A percentile compares a stretch with the other conserved stretches of the same genome.
Conservation (phyloP, 2,329 filamentous ascomycete genomes). For the Cyphellophora attinorum region DNA sequence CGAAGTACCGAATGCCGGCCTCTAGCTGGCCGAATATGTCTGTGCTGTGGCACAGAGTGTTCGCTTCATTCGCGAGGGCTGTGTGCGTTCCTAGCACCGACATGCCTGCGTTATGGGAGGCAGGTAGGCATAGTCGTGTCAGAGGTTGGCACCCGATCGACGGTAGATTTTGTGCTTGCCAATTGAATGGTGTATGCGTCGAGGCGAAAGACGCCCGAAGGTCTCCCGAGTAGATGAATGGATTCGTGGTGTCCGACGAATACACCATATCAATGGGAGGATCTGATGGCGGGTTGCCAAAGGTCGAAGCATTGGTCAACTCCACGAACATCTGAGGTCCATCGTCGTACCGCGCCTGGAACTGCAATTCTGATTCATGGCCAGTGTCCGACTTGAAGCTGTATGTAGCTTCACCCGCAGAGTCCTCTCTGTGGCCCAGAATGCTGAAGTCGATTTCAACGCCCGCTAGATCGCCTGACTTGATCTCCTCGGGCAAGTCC, state of each 20-base stretch:
- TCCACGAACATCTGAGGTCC: neutral
- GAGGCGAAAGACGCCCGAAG: neutral
- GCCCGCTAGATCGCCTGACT: neutral
- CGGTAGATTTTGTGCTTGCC: conserved; percentile 2
- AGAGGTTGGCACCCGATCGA: conserved; percentile 2
- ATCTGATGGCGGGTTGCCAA: neutral
- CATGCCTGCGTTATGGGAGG: conserved; percentile 3
- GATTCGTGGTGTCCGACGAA: neutral
- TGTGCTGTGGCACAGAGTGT: conserved; percentile 29
- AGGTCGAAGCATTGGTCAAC: neutral
- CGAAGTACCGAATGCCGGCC: conserved; percentile 38
- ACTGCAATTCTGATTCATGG: neutral
- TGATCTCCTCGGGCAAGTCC: conserved; percentile 3
- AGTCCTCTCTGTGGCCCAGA: neutral
- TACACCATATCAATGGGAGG: neutral
- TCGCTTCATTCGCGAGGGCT: conserved; percentile 1
- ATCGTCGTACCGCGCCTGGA: neutral
- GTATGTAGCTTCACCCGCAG: neutral
- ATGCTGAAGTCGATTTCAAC: conserved; percentile 1
- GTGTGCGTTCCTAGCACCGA: neutral
- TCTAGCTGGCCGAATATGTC: conserved; percentile 37
- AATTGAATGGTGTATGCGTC: neutral
- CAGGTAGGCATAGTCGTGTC: conserved; percentile 1
- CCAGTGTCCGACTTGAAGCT: neutral
- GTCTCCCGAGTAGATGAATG: conserved; percentile 1